Conservation (phyloP, 805 yeast genomes). For the Wickerhamiella slavikovae region DNA sequence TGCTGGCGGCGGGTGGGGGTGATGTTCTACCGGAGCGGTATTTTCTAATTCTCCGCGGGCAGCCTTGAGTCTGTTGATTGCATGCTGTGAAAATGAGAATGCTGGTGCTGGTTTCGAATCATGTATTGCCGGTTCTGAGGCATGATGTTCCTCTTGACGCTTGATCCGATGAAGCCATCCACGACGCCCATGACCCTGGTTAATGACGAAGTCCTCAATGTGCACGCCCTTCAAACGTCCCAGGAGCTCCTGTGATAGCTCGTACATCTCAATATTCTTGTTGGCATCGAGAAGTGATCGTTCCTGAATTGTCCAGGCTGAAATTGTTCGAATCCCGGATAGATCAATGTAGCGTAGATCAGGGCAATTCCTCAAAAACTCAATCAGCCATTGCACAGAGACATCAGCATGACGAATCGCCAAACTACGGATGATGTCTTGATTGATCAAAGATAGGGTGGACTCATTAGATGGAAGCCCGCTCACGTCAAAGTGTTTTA, state of each 20-base stretch:
- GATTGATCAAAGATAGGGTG: slow-evolving; percentile 16
- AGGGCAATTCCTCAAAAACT: slow-evolving; percentile 11
- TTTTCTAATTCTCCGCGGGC: slow-evolving; percentile 1
- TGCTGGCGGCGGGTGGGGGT: slow-evolving; percentile 8
- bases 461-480: slow-evolving; percentile 36
- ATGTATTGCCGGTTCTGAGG: neutral
- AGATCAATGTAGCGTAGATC: slow-evolving; percentile 40
- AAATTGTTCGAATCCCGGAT: slow-evolving; percentile 38
- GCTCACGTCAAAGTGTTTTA: slow-evolving; percentile 35
- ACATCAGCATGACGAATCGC: slow-evolving; percentile 17
- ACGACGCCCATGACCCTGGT: slow-evolving; percentile 42
- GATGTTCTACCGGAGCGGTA: slow-evolving; percentile 1
- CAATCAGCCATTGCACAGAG: slow-evolving; percentile 11
- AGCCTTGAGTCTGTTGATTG: slow-evolving; percentile 9
- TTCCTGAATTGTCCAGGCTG: slow-evolving; percentile 36
- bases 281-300: slow-evolving; percentile 27
- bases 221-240: slow-evolving; percentile 13
- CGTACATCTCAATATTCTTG: slow-evolving; percentile 37
- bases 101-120: slow-evolving; percentile 1
- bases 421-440: slow-evolving; percentile 13
- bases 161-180: slow-evolving; percentile 43
- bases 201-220: slow-evolving; percentile 19
- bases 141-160: neutral
- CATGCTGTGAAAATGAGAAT: slow-evolving; percentile 13
- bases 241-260: slow-evolving; percentile 23